Conservation (phyloP, 495 filamentous ascomycete species). For the Zalerion maritima region DNA sequence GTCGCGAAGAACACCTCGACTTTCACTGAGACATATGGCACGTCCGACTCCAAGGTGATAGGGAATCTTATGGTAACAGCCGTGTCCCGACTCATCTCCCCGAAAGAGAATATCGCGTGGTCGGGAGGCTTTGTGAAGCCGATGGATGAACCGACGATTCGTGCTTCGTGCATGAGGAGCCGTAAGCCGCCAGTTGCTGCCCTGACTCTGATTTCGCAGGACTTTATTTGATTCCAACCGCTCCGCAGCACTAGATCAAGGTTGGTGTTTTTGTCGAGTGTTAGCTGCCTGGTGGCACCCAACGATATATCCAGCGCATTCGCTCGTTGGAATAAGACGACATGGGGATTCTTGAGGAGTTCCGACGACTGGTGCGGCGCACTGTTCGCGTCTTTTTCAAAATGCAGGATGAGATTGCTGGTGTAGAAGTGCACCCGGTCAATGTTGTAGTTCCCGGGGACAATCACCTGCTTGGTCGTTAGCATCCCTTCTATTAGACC, state of each 20-base stretch:
- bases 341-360: slow-evolving; percentile 25
- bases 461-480: slow-evolving; percentile 26
- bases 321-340: slow-evolving; percentile 33
- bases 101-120: slow-evolving; percentile 54
- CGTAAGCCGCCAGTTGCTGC: slow-evolving; percentile 79
- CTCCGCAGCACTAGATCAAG: slow-evolving; percentile 59
- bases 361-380: slow-evolving; percentile 25
- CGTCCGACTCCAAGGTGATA: slow-evolving; percentile 70
- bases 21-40: slow-evolving; percentile 54
- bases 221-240: slow-evolving; percentile 62
- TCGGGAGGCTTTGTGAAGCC: slow-evolving; percentile 39
- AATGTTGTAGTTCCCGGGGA: slow-evolving; percentile 62
- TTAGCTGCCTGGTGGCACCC: slow-evolving; percentile 39
- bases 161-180: slow-evolving; percentile 58
- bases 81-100: slow-evolving; percentile 31
- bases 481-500: neutral
- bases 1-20: slow-evolving; percentile 71
- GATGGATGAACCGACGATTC: slow-evolving; percentile 40
- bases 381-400: slow-evolving; percentile 34
- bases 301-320: slow-evolving; percentile 33
- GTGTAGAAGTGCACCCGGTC: slow-evolving; percentile 55
- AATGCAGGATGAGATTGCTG: slow-evolving; percentile 54
- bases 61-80: slow-evolving; percentile 52
- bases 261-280: slow-evolving; percentile 61
- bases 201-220: slow-evolving; percentile 55